phyloP scores from a whole-genome alignment of 2,329 filamentous ascomycete genomes.

The Apiospora pterosperma region DNA sequence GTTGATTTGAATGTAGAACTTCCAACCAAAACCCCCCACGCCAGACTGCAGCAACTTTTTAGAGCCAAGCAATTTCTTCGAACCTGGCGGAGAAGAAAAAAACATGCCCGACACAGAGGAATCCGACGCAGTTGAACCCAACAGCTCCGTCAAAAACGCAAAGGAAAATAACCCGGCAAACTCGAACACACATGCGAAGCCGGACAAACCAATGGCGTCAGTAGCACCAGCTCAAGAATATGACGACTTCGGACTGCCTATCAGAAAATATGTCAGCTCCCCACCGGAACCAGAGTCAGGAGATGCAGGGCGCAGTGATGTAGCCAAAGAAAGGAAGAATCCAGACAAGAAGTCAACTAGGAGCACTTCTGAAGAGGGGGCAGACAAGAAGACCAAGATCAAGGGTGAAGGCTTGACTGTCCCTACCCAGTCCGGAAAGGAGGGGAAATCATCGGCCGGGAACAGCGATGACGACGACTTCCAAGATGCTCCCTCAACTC shows the following conservation, averaged over 20 bases:
- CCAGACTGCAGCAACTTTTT: neutral
- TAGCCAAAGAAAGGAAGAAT: neutral
- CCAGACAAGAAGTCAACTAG: neutral
- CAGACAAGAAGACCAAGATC: neutral
- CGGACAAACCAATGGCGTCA: constrained; percentile 25
- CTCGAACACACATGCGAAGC: constrained; percentile 11
- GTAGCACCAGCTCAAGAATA: constrained; percentile 40
- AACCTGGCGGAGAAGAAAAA: neutral
- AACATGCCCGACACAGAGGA: neutral
- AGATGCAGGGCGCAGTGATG: neutral
- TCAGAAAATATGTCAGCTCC: constrained; percentile 45
- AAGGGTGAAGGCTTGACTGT: neutral
- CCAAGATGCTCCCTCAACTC: constrained; percentile 33
- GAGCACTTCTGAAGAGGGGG: neutral
- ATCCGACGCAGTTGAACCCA: constrained; percentile 6
- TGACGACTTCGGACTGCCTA: constrained; percentile 70
- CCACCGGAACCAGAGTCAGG: constrained; percentile 6
- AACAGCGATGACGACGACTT: constrained; percentile 38
- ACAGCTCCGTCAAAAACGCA: constrained; percentile 14
- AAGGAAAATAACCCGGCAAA: neutral
- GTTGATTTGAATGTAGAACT: neutral
- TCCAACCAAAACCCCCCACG: neutral
- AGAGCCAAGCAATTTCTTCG: neutral
- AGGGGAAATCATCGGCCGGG: constrained; percentile 17
- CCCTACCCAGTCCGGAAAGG: constrained; percentile 10